Percentiles rank a stretch among this genome's conserved stretches.
Evolutionary conservation across 2,329 filamentous ascomycete species (phyloP).

Genomic region (Tolypocladium sp.): DNA sequence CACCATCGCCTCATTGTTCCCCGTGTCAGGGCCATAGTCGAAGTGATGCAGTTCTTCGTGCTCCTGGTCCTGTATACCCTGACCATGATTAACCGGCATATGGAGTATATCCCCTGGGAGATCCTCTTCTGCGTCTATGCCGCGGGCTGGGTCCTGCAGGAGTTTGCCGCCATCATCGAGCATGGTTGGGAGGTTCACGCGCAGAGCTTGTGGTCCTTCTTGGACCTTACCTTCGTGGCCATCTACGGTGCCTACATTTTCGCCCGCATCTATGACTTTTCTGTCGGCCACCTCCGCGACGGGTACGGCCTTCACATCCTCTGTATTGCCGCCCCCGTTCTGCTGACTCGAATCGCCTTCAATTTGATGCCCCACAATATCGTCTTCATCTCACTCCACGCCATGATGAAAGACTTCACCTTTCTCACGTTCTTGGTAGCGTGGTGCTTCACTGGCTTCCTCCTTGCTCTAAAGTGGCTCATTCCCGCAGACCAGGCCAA

Average conservation of each 20-base stretch:
- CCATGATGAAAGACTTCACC: conserved; percentile 67
- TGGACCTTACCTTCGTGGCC: conserved; percentile 58
- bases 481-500: conserved; percentile 18
- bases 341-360: conserved; percentile 62
- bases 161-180: conserved; percentile 55
- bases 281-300: conserved; percentile 33
- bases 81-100: conserved; percentile 52
- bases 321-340: conserved; percentile 57
- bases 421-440: conserved; percentile 56
- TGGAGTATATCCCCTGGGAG: conserved; percentile 41
- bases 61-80: conserved; percentile 53
- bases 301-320: conserved; percentile 56
- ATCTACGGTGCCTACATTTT: conserved; percentile 55
- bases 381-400: conserved; percentile 63
- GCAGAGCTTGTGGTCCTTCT: conserved; percentile 66
- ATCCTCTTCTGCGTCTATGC: conserved; percentile 54
- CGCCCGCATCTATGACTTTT: conserved; percentile 48
- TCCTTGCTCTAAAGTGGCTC: conserved; percentile 62
- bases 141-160: conserved; percentile 59
- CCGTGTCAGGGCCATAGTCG: conserved; percentile 55
- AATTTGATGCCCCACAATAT: conserved; percentile 68
- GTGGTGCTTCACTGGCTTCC: conserved; percentile 63
- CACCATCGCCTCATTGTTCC: conserved; percentile 66
- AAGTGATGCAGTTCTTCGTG: conserved; percentile 56
- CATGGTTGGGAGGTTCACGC: conserved; percentile 61